Evolutionary conservation across 768 basidiomycete genomes (phyloP).

Genomic region (Hypholoma fasciculare): DNA sequence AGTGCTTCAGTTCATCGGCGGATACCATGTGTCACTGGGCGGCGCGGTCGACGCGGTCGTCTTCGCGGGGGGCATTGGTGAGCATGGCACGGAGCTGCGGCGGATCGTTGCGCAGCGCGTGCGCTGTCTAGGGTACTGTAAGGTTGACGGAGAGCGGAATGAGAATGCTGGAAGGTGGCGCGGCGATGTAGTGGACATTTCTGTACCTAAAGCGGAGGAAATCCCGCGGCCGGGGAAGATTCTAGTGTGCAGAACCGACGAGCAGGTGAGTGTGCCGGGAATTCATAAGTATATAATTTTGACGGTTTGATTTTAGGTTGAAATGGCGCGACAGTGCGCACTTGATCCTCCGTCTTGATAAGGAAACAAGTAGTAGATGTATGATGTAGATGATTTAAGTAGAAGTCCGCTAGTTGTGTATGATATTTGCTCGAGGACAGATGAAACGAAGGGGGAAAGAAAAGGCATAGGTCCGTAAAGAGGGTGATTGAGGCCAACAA

Average conservation of each 20-base stretch:
- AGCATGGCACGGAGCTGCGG: conserved; percentile 64
- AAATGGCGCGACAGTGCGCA: conserved; percentile 42
- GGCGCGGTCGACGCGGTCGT: conserved; percentile 76
- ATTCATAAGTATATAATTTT: not conserved
- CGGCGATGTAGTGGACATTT: conserved; percentile 1
- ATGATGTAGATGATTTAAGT: too few species aligned
- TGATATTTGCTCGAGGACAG: too few species aligned
- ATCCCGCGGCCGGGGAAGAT: conserved; percentile 24
- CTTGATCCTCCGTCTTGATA: conserved; percentile 27
- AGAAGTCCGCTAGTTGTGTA: too few species aligned
- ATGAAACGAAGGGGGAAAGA: too few species aligned
- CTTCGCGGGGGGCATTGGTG: conserved; percentile 89
- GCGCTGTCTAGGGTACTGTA: conserved; percentile 58
- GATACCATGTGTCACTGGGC: conserved; percentile 73
- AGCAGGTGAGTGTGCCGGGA: conserved; percentile 42
- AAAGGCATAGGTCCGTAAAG: too few species aligned
- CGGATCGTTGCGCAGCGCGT: conserved; percentile 53
- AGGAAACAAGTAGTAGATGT: not conserved
- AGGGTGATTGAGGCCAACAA: too few species aligned
- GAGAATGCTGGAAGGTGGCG: not conserved
- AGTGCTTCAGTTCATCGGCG: conserved; percentile 68
- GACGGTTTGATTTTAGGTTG: conserved; percentile 24
- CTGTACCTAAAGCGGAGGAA: not conserved
- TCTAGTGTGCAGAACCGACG: conserved; percentile 68
- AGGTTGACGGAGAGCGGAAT: not conserved